These are phyloP conservation scores for Colletotrichum coccodes DNA, from an alignment of 2,329 filamentous ascomycete species.

Conservation along the genomic window DNA sequence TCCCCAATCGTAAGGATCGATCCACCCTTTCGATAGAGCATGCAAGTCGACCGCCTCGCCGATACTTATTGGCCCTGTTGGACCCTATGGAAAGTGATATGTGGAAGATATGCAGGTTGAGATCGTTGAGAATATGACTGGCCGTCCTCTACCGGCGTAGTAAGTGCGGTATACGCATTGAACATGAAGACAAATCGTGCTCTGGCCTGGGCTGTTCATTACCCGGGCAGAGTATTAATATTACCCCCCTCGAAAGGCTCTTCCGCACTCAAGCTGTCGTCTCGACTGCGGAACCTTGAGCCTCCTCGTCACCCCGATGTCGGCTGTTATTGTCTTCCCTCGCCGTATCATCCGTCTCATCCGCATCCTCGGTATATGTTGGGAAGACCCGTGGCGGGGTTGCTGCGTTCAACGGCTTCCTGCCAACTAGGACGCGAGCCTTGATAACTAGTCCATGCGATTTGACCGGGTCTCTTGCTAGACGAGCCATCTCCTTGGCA, in stretches of 20 bases:
- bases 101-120: conserved; percentile 11
- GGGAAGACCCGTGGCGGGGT: conserved; percentile 8
- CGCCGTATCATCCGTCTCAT: conserved; percentile 32
- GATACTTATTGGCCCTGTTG: background rate
- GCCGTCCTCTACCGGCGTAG: conserved; percentile 7
- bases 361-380: conserved; percentile 19
- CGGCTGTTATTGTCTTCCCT: conserved; percentile 19
- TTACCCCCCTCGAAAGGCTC: background rate
- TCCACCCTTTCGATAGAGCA: background rate
- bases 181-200: conserved; percentile 22
- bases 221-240: conserved; percentile 15
- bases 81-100: background rate
- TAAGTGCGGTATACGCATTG: conserved; percentile 18
- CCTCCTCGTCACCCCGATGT: background rate
- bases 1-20: background rate
- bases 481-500: conserved; percentile 57
- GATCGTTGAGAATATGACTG: background rate
- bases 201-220: conserved; percentile 22
- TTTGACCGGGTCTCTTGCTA: conserved; percentile 57
- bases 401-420: conserved; percentile 52
- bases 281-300: background rate
- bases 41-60: background rate
- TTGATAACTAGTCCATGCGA: conserved; percentile 56
- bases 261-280: background rate
- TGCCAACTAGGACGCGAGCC: conserved; percentile 58